Evolutionary conservation across 495 filamentous ascomycete genomes (phyloP), one percentile per base, ranked within the genome.

Genomic region (Trichoderma reesei): DNA sequence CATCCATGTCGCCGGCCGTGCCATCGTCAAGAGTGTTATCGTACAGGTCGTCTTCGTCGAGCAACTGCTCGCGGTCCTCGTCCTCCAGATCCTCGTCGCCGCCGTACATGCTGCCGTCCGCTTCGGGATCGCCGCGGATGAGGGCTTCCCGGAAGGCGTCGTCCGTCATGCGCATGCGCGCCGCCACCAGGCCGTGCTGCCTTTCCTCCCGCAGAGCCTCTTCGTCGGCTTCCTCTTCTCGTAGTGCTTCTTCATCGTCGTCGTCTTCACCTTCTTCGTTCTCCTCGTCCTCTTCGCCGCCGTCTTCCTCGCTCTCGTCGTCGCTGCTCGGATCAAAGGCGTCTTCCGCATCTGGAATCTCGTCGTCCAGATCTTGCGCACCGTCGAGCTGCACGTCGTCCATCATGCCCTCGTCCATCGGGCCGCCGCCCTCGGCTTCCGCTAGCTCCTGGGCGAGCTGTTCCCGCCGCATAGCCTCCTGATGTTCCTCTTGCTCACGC

Each of bases 401-500:
- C 69, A 72, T 71, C 70, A 73, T 72, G 46, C 66, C 68, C 0
- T 71, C 75, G 54, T 78, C 75, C 4, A 67, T 71, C 34, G 59
- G n/a, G 20, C 60, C 69, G 56, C 64, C 72, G 16, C 71, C 80
- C 66, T 78, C 80, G 3, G 82, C 82, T 42, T 83, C 80, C 4
- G 83, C 86, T 13, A 87, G 79, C 63, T 86, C 86, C 62, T 85
- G 83, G 59, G 84, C 83, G 9, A 87, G 79, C 73, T 83, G 80
- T 69, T 91, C 89, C n/a, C 88, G 81, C 16, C 82, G 77, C 64
- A 88, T 72, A 0, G 85, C 87, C 62, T 87, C 86, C 59, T 88
- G 80, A n/a, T 89, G 86, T 72, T 95, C 90, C 68, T 89, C 87
- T 44, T 86, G 80, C 77, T 95, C 90, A 20, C 87, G 84, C 34